Conservation (phyloP, 2,329 filamentous ascomycete genomes). For the Penicillium janthinellum region DNA sequence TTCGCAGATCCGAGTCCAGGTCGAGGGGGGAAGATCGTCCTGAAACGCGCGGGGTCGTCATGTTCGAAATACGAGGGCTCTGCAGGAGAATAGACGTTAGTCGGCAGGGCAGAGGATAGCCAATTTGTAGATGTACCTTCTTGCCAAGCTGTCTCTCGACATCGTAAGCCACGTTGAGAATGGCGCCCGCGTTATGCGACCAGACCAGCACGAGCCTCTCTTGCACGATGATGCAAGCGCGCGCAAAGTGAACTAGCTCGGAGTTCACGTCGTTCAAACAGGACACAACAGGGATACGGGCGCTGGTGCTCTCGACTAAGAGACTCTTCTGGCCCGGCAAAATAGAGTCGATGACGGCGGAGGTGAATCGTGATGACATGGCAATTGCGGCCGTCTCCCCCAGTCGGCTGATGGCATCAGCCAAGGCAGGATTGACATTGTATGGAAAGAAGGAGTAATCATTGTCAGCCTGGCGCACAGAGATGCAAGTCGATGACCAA, state of each 20-base stretch:
- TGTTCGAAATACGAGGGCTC: slow-evolving; percentile 9
- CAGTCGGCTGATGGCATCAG: slow-evolving; percentile 3
- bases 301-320: slow-evolving; percentile 8
- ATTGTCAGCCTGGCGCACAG: not conserved
- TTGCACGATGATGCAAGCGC: slow-evolving; percentile 10
- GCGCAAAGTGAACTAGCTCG: slow-evolving; percentile 4
- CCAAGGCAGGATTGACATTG: slow-evolving; percentile 4
- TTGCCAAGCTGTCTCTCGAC: slow-evolving; percentile 18
- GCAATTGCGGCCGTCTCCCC: slow-evolving; percentile 8
- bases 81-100: not conserved
- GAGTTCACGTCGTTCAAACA: slow-evolving; percentile 6
- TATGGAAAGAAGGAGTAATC: slow-evolving; percentile 10
- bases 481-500: slow-evolving; percentile 11
- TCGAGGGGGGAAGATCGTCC: slow-evolving; percentile 15
- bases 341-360: slow-evolving; percentile 2
- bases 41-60: slow-evolving; percentile 12
- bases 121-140: not conserved
- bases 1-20: not conserved
- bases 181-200: slow-evolving; percentile 13
- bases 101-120: not conserved
- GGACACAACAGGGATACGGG: slow-evolving; percentile 10
- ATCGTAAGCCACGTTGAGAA: slow-evolving; percentile 18
- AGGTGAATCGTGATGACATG: slow-evolving; percentile 10
- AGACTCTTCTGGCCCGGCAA: slow-evolving; percentile 9
- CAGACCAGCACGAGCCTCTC: slow-evolving; percentile 11